A percentile compares a stretch with the other conserved stretches of the same genome.
Evolutionary conservation across 768 basidiomycete genomes (phyloP).

Genomic region (Ramaria sp.): DNA sequence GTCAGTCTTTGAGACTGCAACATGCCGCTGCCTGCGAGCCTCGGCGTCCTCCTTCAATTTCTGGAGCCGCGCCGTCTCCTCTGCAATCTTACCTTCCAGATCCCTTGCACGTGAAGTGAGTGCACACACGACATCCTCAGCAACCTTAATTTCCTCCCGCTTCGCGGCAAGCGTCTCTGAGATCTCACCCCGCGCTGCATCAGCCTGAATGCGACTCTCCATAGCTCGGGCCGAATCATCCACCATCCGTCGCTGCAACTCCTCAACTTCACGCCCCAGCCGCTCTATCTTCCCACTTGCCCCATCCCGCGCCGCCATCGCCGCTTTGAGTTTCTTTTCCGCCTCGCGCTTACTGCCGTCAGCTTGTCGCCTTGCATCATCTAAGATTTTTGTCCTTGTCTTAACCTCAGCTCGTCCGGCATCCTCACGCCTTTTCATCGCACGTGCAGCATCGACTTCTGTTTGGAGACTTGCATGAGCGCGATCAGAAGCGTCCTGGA

Average conservation of each 20-base stretch:
- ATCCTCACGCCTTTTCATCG: slow-evolving; percentile 77
- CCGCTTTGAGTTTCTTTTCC: slow-evolving; percentile 77
- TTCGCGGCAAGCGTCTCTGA: slow-evolving; percentile 15
- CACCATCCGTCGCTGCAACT: slow-evolving; percentile 40
- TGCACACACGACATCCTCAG: slow-evolving; percentile 56
- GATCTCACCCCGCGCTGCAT: slow-evolving; percentile 1
- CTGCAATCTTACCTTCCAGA: slow-evolving; percentile 59
- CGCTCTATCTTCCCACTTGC: slow-evolving; percentile 45
- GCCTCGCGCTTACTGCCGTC: slow-evolving; percentile 75
- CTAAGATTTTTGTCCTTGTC: slow-evolving; percentile 70
- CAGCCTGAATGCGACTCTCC: background rate
- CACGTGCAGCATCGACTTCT: slow-evolving; percentile 65
- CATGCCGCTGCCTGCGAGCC: slow-evolving; percentile 31
- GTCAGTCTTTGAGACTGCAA: slow-evolving; percentile 12
- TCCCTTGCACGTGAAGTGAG: slow-evolving; percentile 59
- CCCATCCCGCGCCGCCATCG: slow-evolving; percentile 52
- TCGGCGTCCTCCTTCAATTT: slow-evolving; percentile 50
- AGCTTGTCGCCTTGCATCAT: slow-evolving; percentile 77
- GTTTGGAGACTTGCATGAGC: slow-evolving; percentile 56
- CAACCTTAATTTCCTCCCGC: slow-evolving; percentile 48
- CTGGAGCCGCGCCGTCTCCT: slow-evolving; percentile 50
- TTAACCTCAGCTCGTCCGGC: slow-evolving; percentile 66
- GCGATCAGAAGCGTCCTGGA: slow-evolving; percentile 42
- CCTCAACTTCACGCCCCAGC: slow-evolving; percentile 51
- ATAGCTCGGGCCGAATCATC: slow-evolving; percentile 46